Evolutionary conservation across 2,329 filamentous ascomycete genomes (phyloP), one percentile per base, ranked within the genome.

Genomic region (Aspergillus sp.): DNA sequence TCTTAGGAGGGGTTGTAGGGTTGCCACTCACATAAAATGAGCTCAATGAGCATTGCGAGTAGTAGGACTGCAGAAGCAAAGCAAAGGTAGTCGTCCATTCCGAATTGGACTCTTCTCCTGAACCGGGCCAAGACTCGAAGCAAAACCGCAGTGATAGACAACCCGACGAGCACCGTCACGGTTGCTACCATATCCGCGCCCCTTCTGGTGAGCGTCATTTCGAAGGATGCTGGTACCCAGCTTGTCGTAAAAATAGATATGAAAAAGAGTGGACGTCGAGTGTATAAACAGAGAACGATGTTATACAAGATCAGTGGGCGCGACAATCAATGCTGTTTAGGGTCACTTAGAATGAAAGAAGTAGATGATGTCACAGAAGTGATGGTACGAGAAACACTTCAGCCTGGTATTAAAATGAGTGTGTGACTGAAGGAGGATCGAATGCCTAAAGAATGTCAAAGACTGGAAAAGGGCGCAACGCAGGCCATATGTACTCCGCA

Each of bases 11-110:
- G 50, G 7, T 7, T 9, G 4, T 8, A 8, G 4, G 11, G 9
- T 4, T 0, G n/a, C 13, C 22, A 66, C 72, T 67, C 60, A 75
- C 73, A 75, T 34, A 75, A 50, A 28, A 66, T 48, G 51, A 75
- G 49, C 58, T 75, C 71, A 34, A 74, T 60, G 31, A 74, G 54
- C 73, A 75, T 75, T 4, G 60, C 69, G 52, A 74, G 56, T 28
- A 75, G 57, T 9, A 74, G 62, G 22, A 67, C 52, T 52, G 71
- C 68, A 7, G 72, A 71, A 0, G 66, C 3, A 19, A 72, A 64
- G 52, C 68, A 72, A 15, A 75, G 67, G 54, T 75, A 74, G 58
- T 75, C 72, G 63, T 75, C 72, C n/a, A 72, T 23, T 0, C 70
- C 72, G 34, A 75, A 70, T 7, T 60, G 59, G 9, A 75, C 71